Base-by-base conservation (phyloP, 2,329 filamentous ascomycete species). In the Calonectria honghensis region DNA sequence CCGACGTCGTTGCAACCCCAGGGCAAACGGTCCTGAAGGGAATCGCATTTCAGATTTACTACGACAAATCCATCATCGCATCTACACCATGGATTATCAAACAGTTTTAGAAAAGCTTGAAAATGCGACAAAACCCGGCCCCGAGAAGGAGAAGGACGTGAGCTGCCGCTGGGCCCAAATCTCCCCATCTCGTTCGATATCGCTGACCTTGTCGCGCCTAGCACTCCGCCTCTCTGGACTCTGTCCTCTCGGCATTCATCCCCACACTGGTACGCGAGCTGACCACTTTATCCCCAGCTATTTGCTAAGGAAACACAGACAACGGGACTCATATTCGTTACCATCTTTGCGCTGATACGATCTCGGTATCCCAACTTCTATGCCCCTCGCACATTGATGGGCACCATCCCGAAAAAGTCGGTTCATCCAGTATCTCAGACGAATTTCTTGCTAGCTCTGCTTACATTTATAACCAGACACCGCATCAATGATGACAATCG, bases 351-450 rank as follows among this genome's bases (percentile, higher is more conserved):
- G 6, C 6, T 63, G n/a, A 31, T 63, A 63, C 57, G 57, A 16
- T 39, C 57, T 29, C 37, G 14, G 4, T 63, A 29, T 29, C 57
- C 57, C 6, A 2, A 63, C 6, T 20, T 63, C 13, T 63, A 63
- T 31, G 57, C 57, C 7, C 57, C 57, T 29, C 57, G 57, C 13
- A 41, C 57, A 31, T 63, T 18, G 6, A 41, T 63, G 57, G 57
- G 37, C 5, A 63, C 57, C 24, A 63, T 63, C 29, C 57, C 57
- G 10, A 6, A 29, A 10, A 63, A 63, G 57, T 63, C 14, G 29
- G 57, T 41, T 20, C 11, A 6, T 63, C 37, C 1, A 18, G 18
- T 39, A 18, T 16, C 5, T 4, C 1, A 27, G 3, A 5, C 10
- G 2, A 5, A 6, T 2, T 5, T 20, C 4, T 11, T 31, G 35